Evolutionary conservation across 225 moss, liverwort and hornwort genomes (phyloP).

Genomic region (Pleurozium schreberi): DNA sequence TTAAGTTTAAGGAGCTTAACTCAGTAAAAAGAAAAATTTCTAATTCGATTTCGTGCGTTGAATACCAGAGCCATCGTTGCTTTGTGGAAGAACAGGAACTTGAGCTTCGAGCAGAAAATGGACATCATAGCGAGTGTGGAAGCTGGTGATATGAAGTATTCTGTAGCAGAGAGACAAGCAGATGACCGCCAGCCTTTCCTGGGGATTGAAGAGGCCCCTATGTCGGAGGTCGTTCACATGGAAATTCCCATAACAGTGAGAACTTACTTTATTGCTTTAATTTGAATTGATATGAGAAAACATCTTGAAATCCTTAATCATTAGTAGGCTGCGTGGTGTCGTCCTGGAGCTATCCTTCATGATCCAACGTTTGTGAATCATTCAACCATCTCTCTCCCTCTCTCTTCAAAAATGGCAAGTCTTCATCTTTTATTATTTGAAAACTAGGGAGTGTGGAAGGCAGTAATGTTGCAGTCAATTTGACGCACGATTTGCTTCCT

Average conservation of each 20-base stretch:
- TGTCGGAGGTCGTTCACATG: conserved; percentile 42
- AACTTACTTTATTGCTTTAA: neutral
- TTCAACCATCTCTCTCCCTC: neutral
- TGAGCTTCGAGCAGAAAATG: conserved; percentile 87
- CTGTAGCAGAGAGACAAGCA: conserved; percentile 70
- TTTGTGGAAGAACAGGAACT: conserved; percentile 73
- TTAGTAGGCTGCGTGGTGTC: neutral
- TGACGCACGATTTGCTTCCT: neutral
- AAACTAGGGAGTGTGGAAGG: neutral
- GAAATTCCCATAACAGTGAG: conserved; percentile 32
- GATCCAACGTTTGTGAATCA: neutral
- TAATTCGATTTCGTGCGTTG: neutral
- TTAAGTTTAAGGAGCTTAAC: neutral
- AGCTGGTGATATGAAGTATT: conserved; percentile 68
- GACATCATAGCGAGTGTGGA: conserved; percentile 81
- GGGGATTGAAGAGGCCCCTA: conserved; percentile 72
- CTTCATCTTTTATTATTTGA: neutral
- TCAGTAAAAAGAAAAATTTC: neutral
- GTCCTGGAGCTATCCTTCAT: neutral
- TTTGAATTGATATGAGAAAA: neutral
- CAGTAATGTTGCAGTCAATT: neutral
- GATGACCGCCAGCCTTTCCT: conserved; percentile 64
- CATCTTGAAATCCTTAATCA: neutral
- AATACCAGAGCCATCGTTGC: conserved; percentile 66
- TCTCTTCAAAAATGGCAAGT: neutral